These are phyloP conservation scores for Sporisorium exsertum DNA, from an alignment of 1,284 basidiomycete species.

Conservation along the genomic window DNA sequence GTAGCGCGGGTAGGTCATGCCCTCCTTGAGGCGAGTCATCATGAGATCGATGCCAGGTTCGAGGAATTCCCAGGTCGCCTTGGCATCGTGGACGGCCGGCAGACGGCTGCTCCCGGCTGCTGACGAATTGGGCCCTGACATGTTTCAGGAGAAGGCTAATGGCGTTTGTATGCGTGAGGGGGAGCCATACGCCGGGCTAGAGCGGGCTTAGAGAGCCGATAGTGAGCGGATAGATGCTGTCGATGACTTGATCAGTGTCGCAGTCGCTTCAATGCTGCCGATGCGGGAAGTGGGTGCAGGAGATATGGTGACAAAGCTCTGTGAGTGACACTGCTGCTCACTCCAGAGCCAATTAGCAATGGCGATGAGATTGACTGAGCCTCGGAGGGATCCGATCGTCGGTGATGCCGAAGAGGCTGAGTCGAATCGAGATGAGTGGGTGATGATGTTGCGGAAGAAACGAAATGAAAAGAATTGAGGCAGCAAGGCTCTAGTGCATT, in stretches of 20 bases:
- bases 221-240: not conserved
- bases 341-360: not conserved
- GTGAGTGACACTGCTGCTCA: not conserved
- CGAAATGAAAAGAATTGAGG: not conserved
- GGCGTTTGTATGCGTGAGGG: not conserved
- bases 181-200: conserved; percentile 1
- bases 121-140: conserved; percentile 15
- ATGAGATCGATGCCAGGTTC: conserved; percentile 78
- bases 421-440: conserved; percentile 13
- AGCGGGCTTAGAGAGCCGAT: not conserved
- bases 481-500: conserved; percentile 6
- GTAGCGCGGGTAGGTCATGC: conserved; percentile 91
- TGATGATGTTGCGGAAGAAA: conserved; percentile 6
- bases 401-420: conserved; percentile 5
- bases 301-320: not conserved
- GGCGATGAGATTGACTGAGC: not conserved
- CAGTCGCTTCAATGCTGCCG: not conserved
- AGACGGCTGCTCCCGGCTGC: conserved; percentile 27
- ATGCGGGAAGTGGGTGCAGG: not conserved
- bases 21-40: conserved; percentile 76
- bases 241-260: not conserved
- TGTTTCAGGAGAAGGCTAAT: not conserved
- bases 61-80: conserved; percentile 88
- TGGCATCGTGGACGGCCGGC: conserved; percentile 43
- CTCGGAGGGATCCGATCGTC: not conserved